A percentile compares a stretch with the other conserved stretches of the same genome.
phyloP scores from a whole-genome alignment of 1,284 basidiomycete genomes.

The Pholiota adiposa region DNA sequence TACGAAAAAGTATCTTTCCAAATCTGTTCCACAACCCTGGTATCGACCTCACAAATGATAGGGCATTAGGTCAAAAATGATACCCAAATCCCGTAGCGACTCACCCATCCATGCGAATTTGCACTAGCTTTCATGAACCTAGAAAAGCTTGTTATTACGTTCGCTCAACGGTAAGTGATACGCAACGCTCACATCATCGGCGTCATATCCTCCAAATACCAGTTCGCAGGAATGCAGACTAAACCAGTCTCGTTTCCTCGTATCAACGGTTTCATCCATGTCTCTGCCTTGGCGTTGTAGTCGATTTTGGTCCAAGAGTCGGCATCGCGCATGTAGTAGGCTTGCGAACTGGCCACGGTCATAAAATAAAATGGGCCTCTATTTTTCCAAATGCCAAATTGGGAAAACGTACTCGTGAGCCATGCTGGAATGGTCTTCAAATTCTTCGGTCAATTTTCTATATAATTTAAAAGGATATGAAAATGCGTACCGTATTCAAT shows the following conservation, averaged over 20 bases:
- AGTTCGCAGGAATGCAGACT: constrained; percentile 77
- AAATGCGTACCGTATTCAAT: constrained; percentile 67
- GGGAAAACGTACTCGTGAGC: constrained; percentile 57
- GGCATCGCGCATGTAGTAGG: constrained; percentile 70
- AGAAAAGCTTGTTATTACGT: background rate
- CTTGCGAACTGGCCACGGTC: constrained; percentile 55
- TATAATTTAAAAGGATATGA: background rate
- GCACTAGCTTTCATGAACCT: constrained; percentile 69
- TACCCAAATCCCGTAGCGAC: constrained; percentile 7
- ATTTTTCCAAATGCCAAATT: too few species aligned
- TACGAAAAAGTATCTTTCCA: constrained; percentile 82
- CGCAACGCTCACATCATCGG: constrained; percentile 61
- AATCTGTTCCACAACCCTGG: constrained; percentile 70
- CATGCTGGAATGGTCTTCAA: constrained; percentile 69
- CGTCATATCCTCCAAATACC: constrained; percentile 71
- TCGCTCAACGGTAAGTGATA: background rate
- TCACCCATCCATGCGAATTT: constrained; percentile 72
- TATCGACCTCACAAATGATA: constrained; percentile 61
- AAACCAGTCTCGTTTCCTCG: constrained; percentile 68
- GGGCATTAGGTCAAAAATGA: background rate
- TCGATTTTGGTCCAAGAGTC: constrained; percentile 81
- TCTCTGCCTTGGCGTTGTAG: constrained; percentile 59
- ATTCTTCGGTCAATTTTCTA: background rate
- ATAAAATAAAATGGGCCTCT: background rate
- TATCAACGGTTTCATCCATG: constrained; percentile 79